Conservation (phyloP, 306 rosid genomes). For the Begonia fuchsioides region DNA sequence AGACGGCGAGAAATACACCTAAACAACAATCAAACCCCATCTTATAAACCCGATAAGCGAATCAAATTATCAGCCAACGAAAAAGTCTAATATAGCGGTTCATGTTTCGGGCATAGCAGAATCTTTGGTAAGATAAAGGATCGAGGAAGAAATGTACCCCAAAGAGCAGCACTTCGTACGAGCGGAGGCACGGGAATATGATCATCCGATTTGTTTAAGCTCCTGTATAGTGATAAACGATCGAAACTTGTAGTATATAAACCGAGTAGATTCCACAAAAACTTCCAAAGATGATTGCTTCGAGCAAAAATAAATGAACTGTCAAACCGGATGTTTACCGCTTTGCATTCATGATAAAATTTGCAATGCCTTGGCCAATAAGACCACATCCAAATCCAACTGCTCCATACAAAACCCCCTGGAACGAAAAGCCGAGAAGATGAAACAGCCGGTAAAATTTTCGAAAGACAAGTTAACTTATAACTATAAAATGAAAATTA, state of each 20-base stretch:
- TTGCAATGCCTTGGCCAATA: slow-evolving; percentile 92
- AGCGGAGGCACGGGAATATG: slow-evolving; percentile 95
- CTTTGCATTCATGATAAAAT: slow-evolving; percentile 84
- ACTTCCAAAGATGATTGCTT: no score
- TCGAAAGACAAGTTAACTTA: no score
- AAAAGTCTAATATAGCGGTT: no score
- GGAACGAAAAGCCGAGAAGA: slow-evolving; percentile 3
- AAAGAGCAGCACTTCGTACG: slow-evolving; percentile 60
- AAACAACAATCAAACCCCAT: not conserved
- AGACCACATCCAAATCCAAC: slow-evolving; percentile 96
- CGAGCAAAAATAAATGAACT: not conserved
- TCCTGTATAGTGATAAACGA: slow-evolving; percentile 30
- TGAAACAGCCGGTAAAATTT: slow-evolving; percentile 1
- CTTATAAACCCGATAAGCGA: not conserved
- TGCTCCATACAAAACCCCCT: slow-evolving; percentile 89
- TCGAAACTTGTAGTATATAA: not conserved
- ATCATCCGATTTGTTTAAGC: slow-evolving; percentile 77
- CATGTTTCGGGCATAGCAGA: no score
- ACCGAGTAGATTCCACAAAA: not conserved
- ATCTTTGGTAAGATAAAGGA: not conserved
- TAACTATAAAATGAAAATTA: no score
- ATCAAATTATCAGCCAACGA: not conserved
- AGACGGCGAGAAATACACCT: slow-evolving; percentile 91
- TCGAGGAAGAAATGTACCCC: slow-evolving; percentile 21
- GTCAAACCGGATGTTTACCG: slow-evolving; percentile 26